Percentiles rank a stretch among this genome's conserved stretches.
Evolutionary conservation across 805 yeast genomes (phyloP).

Genomic region (Candida bentonensis): DNA sequence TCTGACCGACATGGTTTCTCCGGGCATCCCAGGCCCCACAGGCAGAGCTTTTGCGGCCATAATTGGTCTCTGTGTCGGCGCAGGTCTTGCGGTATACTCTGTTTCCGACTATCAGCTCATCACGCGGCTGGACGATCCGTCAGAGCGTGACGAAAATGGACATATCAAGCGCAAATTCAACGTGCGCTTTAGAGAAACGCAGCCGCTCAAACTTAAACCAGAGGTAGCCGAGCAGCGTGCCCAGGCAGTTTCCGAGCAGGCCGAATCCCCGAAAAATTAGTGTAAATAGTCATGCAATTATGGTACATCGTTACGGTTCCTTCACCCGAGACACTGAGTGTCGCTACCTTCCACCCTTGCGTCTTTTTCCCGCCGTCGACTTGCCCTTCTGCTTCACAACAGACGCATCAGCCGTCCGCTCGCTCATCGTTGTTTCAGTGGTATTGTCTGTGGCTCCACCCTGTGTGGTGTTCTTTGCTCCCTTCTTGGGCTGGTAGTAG

Average conservation of each 20-base stretch:
- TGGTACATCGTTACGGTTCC: not conserved
- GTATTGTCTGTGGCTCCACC: constrained; percentile 15
- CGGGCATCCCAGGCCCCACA: constrained; percentile 14
- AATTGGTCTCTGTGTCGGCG: constrained; percentile 15
- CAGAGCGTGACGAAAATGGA: constrained; percentile 9
- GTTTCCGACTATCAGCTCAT: constrained; percentile 19
- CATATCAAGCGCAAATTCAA: constrained; percentile 13
- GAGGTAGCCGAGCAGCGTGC: constrained; percentile 10
- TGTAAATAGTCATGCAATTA: not conserved
- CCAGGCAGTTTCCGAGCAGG: not conserved
- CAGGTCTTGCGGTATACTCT: constrained; percentile 13
- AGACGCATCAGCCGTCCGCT: not conserved
- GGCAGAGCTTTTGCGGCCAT: constrained; percentile 18
- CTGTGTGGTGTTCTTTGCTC: constrained; percentile 31
- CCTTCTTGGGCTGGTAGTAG: constrained; percentile 63
- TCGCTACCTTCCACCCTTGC: not conserved
- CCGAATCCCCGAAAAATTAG: not conserved
- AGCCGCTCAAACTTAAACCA: constrained; percentile 17
- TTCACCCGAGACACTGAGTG: not conserved
- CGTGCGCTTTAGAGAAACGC: constrained; percentile 15
- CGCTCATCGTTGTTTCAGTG: not conserved
- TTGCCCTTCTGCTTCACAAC: not conserved
- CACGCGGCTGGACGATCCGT: constrained; percentile 19
- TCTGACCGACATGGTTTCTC: not conserved
- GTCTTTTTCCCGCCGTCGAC: not conserved